Conservation (phyloP, 495 filamentous ascomycete genomes). For the Trichoderma orchidacearum region DNA sequence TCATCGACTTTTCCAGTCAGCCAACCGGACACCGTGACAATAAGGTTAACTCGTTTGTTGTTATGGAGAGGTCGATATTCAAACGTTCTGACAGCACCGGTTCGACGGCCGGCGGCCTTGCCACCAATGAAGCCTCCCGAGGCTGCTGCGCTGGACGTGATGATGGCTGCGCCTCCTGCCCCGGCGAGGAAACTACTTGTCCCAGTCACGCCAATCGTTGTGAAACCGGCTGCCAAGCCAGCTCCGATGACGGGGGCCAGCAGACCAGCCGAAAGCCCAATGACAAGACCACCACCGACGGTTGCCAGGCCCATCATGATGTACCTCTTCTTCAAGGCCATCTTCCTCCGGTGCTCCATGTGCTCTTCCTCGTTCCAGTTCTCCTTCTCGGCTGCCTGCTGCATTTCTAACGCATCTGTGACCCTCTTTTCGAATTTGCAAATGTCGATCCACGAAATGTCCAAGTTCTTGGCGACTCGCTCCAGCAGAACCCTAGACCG, state of each 20-base stretch:
- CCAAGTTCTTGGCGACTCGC: conserved; percentile 62
- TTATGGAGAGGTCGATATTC: conserved; percentile 95
- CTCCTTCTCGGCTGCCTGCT: conserved; percentile 81
- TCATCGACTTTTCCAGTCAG: conserved; percentile 98
- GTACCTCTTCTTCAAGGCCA: conserved; percentile 64
- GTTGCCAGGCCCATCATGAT: conserved; percentile 96
- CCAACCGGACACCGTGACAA: conserved; percentile 93
- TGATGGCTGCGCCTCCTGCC: conserved; percentile 81
- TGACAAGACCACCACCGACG: conserved; percentile 88
- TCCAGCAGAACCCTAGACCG: conserved; percentile 80
- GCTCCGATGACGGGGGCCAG: conserved; percentile 90
- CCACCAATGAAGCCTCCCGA: conserved; percentile 77
- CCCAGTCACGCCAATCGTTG: conserved; percentile 83
- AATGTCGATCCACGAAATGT: conserved; percentile 83
- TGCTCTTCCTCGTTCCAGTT: conserved; percentile 96
- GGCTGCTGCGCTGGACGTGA: conserved; percentile 79
- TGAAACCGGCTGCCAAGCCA: conserved; percentile 87
- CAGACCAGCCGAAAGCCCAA: conserved; percentile 85
- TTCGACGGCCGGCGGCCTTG: conserved; percentile 72
- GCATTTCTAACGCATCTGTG: conserved; percentile 94
- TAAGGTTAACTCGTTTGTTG: conserved; percentile 92
- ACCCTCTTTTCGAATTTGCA: conserved; percentile 95
- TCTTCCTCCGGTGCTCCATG: conserved; percentile 75
- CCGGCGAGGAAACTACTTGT: conserved; percentile 85
- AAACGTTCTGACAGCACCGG: conserved; percentile 85